Conservation (phyloP, 1,284 basidiomycete genomes). For the Leccinum pachyderme region DNA sequence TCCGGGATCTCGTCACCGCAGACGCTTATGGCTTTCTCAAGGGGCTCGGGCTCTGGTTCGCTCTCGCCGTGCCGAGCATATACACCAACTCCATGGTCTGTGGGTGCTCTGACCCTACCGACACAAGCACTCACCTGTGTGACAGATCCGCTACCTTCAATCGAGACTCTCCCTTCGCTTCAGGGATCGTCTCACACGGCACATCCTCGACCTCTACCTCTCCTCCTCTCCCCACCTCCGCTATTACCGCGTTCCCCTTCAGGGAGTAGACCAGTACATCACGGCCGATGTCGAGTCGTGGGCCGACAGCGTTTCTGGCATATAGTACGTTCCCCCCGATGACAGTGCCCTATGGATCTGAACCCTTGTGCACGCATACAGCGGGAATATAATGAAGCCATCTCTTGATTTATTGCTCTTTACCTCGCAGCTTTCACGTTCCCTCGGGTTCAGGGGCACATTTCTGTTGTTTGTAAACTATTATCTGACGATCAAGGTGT, state of each 20-base stretch:
- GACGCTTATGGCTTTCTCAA: neutral
- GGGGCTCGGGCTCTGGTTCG: neutral
- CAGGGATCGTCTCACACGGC: slow-evolving; percentile 85
- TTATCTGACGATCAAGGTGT: slow-evolving; percentile 67
- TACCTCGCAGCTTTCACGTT: slow-evolving; percentile 86
- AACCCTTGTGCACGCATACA: slow-evolving; percentile 14
- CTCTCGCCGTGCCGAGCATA: neutral
- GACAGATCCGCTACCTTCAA: slow-evolving; percentile 61
- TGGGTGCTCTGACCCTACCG: slow-evolving; percentile 17
- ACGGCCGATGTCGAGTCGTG: slow-evolving; percentile 93
- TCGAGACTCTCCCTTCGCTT: slow-evolving; percentile 85
- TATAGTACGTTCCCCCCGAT: slow-evolving; percentile 66
- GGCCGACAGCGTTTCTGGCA: slow-evolving; percentile 82
- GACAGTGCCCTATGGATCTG: slow-evolving; percentile 8
- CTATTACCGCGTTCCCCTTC: slow-evolving; percentile 72
- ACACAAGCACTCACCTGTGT: neutral
- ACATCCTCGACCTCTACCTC: slow-evolving; percentile 92
- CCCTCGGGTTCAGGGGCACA: slow-evolving; percentile 81
- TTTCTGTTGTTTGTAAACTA: slow-evolving; percentile 83
- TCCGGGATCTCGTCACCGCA: neutral
- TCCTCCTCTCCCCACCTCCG: slow-evolving; percentile 66
- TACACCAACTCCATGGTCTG: neutral
- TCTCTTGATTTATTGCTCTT: slow-evolving; percentile 91
- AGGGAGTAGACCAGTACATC: slow-evolving; percentile 88
- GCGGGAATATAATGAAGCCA: slow-evolving; percentile 77